phyloP scores from a whole-genome alignment of 805 yeast genomes.

The Blastobotrys robertii region DNA sequence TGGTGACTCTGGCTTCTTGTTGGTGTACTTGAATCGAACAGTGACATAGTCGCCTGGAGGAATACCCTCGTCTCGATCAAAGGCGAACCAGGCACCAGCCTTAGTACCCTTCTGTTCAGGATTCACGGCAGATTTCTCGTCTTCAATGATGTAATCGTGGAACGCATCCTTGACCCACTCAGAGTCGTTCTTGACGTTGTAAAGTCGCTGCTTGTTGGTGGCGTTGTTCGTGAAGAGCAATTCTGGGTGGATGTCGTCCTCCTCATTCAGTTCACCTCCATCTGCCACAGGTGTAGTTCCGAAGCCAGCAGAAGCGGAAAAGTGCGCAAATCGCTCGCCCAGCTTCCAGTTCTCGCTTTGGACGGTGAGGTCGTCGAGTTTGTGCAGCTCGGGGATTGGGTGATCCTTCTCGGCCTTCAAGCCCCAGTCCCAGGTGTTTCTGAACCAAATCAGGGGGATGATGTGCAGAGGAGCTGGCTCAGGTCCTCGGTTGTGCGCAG shows the following conservation, averaged over 20 bases:
- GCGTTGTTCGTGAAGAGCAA: constrained; percentile 84
- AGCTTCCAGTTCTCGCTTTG: constrained; percentile 57
- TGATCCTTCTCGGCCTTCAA: constrained; percentile 37
- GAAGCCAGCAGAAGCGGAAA: constrained; percentile 79
- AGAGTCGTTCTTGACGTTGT: constrained; percentile 45
- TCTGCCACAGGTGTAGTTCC: constrained; percentile 25
- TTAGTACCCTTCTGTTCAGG: constrained; percentile 71
- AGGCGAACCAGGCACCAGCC: constrained; percentile 73
- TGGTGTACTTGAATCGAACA: constrained; percentile 63
- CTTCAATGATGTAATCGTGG: constrained; percentile 70
- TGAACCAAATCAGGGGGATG: constrained; percentile 70
- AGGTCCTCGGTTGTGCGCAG: constrained; percentile 77
- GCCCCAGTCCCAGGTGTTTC: constrained; percentile 96
- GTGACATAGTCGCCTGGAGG: constrained; percentile 85
- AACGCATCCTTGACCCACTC: constrained; percentile 79
- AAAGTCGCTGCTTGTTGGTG: constrained; percentile 63
- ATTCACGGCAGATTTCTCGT: constrained; percentile 50
- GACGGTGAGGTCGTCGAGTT: constrained; percentile 32
- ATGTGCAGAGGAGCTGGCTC: constrained; percentile 84
- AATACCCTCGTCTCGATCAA: constrained; percentile 66
- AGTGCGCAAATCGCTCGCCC: constrained; percentile 54
- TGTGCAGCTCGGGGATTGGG: constrained; percentile 24
- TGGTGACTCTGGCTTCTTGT: constrained; percentile 24
- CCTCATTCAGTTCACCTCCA: constrained; percentile 19
- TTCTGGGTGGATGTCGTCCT: constrained; percentile 58